Base-by-base conservation (phyloP, 257 asterid species). In the Plantago ovata region DNA sequence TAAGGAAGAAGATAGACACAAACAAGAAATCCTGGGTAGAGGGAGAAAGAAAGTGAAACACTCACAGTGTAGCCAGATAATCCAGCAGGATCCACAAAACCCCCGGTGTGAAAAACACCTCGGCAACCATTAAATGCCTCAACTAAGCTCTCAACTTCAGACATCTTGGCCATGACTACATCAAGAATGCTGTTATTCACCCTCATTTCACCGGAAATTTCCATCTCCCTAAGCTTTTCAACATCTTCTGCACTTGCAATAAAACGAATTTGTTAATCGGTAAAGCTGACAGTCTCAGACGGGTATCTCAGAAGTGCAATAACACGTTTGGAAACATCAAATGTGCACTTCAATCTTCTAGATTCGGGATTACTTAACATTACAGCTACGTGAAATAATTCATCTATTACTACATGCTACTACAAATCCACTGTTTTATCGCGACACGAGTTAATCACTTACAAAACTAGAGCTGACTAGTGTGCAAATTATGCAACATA, bases 51-150 rank as follows among this genome's bases (percentile, higher is more conserved):
- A 36, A 9, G 54, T 11, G 53, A 61, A 58, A 43, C 28, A 69
- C 97, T 81, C 63, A 92, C 98, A 1, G 97, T 56, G 74, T 88
- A 92, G 65, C 98, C 98, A 9, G 98, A 80, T 36, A 84, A 63
- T 16, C 98, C 98, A 15, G 95, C 77, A 1, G 97, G 95, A 69
- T 92, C 98, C 65, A 92, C 77, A 19, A 92, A 85, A 6, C 91
- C 83, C 43, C 97, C 83, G 2, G 95, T 88, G 63, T 92, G 98
- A 60, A 92, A 84, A 9, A 92, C 87, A 24, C 84, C 88, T 22
- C 77, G 76, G 49, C 97, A 92, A 56, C 97, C 97, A 58, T 73
- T 56, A 69, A 92, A 85, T 1, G 97, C 95, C 52, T 64, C 81
- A 6, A 64, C 58, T 19, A 92, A 73, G 77, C 82, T 79, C 16